Evolutionary conservation across 805 yeast genomes (phyloP), one percentile per base, ranked within the genome.

Genomic region (Metschnikowia noctiluminum): DNA sequence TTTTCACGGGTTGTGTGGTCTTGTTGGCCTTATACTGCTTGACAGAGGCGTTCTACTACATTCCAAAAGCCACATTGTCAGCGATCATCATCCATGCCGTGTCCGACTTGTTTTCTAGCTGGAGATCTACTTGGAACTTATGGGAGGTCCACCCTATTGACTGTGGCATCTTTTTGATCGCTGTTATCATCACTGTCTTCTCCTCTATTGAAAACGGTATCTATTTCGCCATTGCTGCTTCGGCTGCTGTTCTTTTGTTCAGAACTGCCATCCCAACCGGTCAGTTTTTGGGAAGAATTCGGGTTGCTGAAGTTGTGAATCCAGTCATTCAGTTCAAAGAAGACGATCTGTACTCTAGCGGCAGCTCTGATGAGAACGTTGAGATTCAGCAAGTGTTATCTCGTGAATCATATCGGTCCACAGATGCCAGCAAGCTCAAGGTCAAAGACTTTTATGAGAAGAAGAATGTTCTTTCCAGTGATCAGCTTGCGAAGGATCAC

Each of bases 11-110:
- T 63, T 81, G 80, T 40, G 90, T 92, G 68, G 97, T 91, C 27
- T 70, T 91, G 53, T 72, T 91, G 54, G 96, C 97, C 2, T 76
- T 91, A 54, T 91, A 90, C 67, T 83, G 87, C 51, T 78, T 91
- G 60, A 90, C 97, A 6, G 76, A 75, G 49, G 86, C 95, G 6
- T 91, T 91, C 73, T 89, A 77, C 71, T 91, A 79, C 71, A 91
- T 91, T 67, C 96, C 97, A 43, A 88, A 87, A 58, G 96, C 97
- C 8, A 82, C 92, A 2, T 74, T 91, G 48, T 76, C 84, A 54
- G 97, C 97, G 1, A 82, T 91, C 55, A 91, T 91, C 56, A 91
- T 91, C 62, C 97, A 91, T 67, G 96, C 97, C 28, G 97, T 91
- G 15, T 79, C 88, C 45, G 97, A 90, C 67, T 78, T 91, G 65